A percentile compares a stretch with the other conserved stretches of the same genome.
Evolutionary conservation across 2,329 filamentous ascomycete genomes (phyloP).

Genomic region (Colletotrichum eleusines): DNA sequence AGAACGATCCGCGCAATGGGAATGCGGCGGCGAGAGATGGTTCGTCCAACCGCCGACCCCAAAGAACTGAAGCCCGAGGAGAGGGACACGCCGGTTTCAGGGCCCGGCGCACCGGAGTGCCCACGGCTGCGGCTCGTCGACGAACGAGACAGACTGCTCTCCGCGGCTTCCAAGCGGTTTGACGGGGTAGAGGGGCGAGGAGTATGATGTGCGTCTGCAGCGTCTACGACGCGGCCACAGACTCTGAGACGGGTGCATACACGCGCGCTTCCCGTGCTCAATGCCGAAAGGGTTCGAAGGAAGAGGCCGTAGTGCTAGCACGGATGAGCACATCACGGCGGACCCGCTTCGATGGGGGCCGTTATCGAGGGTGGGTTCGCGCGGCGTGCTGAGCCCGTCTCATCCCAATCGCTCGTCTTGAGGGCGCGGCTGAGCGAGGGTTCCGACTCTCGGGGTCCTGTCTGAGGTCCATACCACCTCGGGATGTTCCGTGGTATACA

Average conservation of each 20-base stretch:
- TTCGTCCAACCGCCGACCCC: too few species aligned
- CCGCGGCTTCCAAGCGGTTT: too few species aligned
- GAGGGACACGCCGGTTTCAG: background rate
- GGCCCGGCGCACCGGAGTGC: background rate
- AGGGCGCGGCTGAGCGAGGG: background rate
- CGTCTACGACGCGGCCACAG: background rate
- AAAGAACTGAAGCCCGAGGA: background rate
- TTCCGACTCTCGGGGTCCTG: background rate
- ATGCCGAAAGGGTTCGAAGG: background rate
- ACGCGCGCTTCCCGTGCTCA: background rate
- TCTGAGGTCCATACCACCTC: background rate
- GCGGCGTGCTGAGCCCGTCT: background rate
- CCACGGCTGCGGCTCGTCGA: background rate
- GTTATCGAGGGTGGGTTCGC: background rate
- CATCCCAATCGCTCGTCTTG: background rate
- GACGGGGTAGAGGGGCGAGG: too few species aligned
- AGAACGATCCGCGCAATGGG: too few species aligned
- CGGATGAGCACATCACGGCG: background rate
- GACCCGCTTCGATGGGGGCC: background rate
- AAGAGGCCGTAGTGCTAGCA: background rate
- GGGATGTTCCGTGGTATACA: background rate
- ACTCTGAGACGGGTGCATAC: background rate
- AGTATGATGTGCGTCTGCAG: background rate
- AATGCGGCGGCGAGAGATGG: too few species aligned
- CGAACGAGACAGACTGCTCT: background rate